A percentile compares a stretch with the other conserved stretches of the same genome.
Conservation (phyloP, 805 yeast species). For the Cyberlindnera mrakii region DNA sequence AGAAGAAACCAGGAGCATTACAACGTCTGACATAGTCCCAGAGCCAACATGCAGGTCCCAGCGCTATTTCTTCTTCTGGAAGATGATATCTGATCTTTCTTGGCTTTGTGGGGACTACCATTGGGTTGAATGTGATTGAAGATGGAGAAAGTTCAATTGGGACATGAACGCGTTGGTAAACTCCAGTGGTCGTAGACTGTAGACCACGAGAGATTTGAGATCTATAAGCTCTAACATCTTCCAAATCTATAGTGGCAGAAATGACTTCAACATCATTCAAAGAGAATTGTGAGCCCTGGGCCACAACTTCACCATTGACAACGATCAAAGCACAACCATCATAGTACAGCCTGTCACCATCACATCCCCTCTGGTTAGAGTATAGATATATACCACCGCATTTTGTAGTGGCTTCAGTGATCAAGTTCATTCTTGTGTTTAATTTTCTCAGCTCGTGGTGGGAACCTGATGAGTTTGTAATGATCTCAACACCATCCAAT, state of each 20-base stretch:
- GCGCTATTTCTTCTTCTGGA: slow-evolving; percentile 95
- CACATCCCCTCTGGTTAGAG: slow-evolving; percentile 96
- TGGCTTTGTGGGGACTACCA: slow-evolving; percentile 49
- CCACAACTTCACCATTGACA: slow-evolving; percentile 85
- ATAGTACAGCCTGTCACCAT: slow-evolving; percentile 93
- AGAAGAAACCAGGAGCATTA: slow-evolving; percentile 82
- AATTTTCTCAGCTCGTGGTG: slow-evolving; percentile 94
- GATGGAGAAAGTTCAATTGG: slow-evolving; percentile 63
- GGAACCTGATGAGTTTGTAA: slow-evolving; percentile 95
- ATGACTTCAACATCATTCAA: slow-evolving; percentile 89
- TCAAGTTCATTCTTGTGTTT: slow-evolving; percentile 76
- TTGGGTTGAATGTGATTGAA: slow-evolving; percentile 52
- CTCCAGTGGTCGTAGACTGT: slow-evolving; percentile 24
- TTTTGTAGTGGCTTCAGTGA: slow-evolving; percentile 87
- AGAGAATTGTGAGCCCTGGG: slow-evolving; percentile 90
- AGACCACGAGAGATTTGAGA: slow-evolving; percentile 52
- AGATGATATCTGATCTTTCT: slow-evolving; percentile 53
- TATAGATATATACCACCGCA: slow-evolving; percentile 96
- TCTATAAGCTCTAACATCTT: slow-evolving; percentile 82
- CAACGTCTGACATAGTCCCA: slow-evolving; percentile 97
- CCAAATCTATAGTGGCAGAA: slow-evolving; percentile 90
- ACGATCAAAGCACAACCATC: slow-evolving; percentile 97
- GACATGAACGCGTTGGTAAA: slow-evolving; percentile 49
- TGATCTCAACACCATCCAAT: slow-evolving; percentile 93
- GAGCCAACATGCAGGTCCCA: slow-evolving; percentile 99